Conservation (phyloP, 768 basidiomycete genomes). For the Leccinum ochraceum region DNA sequence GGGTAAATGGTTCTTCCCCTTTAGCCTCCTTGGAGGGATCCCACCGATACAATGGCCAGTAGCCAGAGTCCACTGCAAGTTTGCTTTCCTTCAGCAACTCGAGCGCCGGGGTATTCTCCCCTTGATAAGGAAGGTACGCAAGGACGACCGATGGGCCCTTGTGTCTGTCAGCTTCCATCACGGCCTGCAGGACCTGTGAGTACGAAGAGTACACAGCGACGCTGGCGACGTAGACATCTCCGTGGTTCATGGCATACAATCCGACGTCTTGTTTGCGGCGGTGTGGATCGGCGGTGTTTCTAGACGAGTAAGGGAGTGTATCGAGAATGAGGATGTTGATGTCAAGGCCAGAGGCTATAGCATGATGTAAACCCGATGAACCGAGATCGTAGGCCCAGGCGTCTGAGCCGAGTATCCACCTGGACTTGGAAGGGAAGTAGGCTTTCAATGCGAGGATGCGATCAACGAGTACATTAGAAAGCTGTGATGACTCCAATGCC, state of each 20-base stretch:
- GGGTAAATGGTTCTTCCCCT: slow-evolving; percentile 83
- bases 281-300: slow-evolving; percentile 64
- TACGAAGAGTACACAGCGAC: slow-evolving; percentile 97
- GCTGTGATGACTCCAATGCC: slow-evolving; percentile 44
- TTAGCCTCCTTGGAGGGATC: slow-evolving; percentile 79
- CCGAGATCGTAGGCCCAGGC: slow-evolving; percentile 92
- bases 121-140: slow-evolving; percentile 89
- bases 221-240: slow-evolving; percentile 94
- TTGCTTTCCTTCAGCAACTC: slow-evolving; percentile 98
- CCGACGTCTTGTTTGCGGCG: slow-evolving; percentile 92
- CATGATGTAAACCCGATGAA: slow-evolving; percentile 92
- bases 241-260: slow-evolving; percentile 98
- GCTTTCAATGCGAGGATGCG: slow-evolving; percentile 59
- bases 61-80: slow-evolving; percentile 91
- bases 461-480: slow-evolving; percentile 46
- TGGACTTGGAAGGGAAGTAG: slow-evolving; percentile 56
- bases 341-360: slow-evolving; percentile 86
- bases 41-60: slow-evolving; percentile 99
- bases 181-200: slow-evolving; percentile 86
- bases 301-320: slow-evolving; percentile 82
- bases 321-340: slow-evolving; percentile 97
- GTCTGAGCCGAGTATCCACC: slow-evolving; percentile 45
- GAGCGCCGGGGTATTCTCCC: slow-evolving; percentile 76
- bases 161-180: slow-evolving; percentile 90
- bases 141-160: slow-evolving; percentile 89